A percentile compares a stretch with the other conserved stretches of the same genome.
These are phyloP conservation scores for Cystofilobasidium ferigula DNA, from an alignment of 768 basidiomycete species.

Conservation along the genomic window DNA sequence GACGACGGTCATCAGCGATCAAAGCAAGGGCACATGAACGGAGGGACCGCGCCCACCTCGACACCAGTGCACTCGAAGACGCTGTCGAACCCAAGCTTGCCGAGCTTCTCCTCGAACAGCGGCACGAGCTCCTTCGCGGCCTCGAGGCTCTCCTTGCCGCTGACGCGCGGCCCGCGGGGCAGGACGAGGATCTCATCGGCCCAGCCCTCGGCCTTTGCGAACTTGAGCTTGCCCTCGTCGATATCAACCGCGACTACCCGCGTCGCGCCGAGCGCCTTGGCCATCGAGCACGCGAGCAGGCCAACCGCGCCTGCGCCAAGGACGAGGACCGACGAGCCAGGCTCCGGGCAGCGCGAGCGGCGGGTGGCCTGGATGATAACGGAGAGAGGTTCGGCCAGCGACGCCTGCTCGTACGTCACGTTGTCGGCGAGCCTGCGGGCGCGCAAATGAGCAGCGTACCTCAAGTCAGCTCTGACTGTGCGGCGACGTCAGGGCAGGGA, in stretches of 20 bases:
- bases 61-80: slow-evolving; percentile 95
- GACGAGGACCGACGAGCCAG: slow-evolving; percentile 66
- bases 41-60: slow-evolving; percentile 56
- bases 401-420: slow-evolving; percentile 66
- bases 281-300: slow-evolving; percentile 51
- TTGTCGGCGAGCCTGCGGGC: slow-evolving; percentile 50
- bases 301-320: slow-evolving; percentile 92
- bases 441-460: no score
- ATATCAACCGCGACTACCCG: slow-evolving; percentile 54
- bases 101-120: slow-evolving; percentile 48
- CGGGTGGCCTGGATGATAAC: slow-evolving; percentile 62
- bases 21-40: not conserved
- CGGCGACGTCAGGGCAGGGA: not conserved
- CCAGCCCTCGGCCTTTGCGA: slow-evolving; percentile 64
- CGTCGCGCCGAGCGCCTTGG: slow-evolving; percentile 47
- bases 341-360: slow-evolving; percentile 42
- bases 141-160: slow-evolving; percentile 49
- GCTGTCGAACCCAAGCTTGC: slow-evolving; percentile 68
- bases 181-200: slow-evolving; percentile 61
- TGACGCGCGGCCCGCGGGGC: slow-evolving; percentile 48
- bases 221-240: slow-evolving; percentile 66
- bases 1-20: no score
- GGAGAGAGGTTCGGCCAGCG: slow-evolving; percentile 86
- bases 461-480: not conserved
- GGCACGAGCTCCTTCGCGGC: slow-evolving; percentile 34